A percentile compares a stretch with the other conserved stretches of the same genome.
phyloP scores from a whole-genome alignment of 352 stramenopile species.

The Globisporangium barbulae region DNA sequence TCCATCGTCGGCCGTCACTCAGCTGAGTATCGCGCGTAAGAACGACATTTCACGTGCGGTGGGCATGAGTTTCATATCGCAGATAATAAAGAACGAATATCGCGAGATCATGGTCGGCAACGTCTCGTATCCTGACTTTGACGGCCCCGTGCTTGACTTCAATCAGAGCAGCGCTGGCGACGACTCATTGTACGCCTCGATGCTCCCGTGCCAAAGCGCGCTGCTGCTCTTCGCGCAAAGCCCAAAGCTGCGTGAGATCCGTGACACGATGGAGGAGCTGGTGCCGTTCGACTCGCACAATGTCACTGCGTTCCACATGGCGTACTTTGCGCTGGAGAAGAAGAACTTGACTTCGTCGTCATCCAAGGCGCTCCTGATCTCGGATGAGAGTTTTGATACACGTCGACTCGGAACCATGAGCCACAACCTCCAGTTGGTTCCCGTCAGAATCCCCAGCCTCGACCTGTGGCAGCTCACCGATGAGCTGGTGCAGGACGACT shows the following conservation, averaged over 20 bases:
- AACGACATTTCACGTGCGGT: not conserved
- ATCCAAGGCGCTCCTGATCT: constrained; percentile 28
- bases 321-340: not conserved
- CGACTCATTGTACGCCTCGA: not conserved
- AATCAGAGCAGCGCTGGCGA: not conserved
- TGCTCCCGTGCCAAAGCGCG: not conserved
- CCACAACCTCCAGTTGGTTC: constrained; percentile 19
- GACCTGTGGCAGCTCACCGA: constrained; percentile 15
- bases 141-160: not conserved
- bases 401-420: constrained; percentile 33
- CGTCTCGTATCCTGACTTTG: not conserved
- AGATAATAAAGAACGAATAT: not conserved
- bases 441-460: too few species aligned
- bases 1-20: not conserved
- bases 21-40: not conserved
- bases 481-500: constrained; percentile 17
- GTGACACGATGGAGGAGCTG: not conserved
- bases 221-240: not conserved
- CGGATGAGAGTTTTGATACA: constrained; percentile 34
- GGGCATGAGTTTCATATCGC: not conserved
- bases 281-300: not conserved
- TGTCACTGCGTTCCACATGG: not conserved
- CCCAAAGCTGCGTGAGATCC: not conserved
- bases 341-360: not conserved
- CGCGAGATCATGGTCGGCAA: not conserved